Conservation (phyloP, 805 yeast species). For the Metschnikowia similis region DNA sequence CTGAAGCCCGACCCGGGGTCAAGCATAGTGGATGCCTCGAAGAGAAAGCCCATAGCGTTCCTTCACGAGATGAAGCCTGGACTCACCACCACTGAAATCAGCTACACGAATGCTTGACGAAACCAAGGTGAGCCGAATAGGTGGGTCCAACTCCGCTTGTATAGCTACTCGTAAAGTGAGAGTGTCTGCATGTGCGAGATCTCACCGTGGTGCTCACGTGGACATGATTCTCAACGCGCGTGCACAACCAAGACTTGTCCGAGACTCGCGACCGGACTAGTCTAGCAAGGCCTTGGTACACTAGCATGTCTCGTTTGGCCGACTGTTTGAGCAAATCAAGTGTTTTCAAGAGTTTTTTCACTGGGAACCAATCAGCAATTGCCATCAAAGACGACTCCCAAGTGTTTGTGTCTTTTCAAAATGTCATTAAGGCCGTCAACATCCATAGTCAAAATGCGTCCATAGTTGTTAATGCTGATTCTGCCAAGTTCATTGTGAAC, state of each 20-base stretch:
- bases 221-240: not conserved
- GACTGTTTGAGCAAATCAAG: conserved; percentile 2
- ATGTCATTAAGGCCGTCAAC: conserved; percentile 10
- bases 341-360: conserved; percentile 6
- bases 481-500: conserved; percentile 3
- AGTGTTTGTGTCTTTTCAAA: conserved; percentile 10
- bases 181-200: not conserved
- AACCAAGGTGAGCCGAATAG: not conserved
- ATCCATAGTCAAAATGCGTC: conserved; percentile 5
- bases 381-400: conserved; percentile 11
- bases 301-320: not conserved
- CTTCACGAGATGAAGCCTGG: conserved; percentile 12
- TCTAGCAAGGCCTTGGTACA: not conserved
- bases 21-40: not conserved
- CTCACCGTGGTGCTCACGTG: not conserved
- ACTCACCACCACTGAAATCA: conserved; percentile 10
- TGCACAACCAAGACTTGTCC: not conserved
- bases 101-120: conserved; percentile 2
- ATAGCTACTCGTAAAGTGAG: not conserved
- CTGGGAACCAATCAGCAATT: not conserved
- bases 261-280: not conserved
- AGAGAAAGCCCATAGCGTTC: conserved; percentile 6
- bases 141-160: not conserved
- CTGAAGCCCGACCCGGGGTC: conserved; percentile 3
- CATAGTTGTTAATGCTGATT: conserved; percentile 5